Percentiles rank a stretch among this genome's conserved stretches.
phyloP scores from a whole-genome alignment of 352 stramenopile species.

The Detonula confervacea region DNA sequence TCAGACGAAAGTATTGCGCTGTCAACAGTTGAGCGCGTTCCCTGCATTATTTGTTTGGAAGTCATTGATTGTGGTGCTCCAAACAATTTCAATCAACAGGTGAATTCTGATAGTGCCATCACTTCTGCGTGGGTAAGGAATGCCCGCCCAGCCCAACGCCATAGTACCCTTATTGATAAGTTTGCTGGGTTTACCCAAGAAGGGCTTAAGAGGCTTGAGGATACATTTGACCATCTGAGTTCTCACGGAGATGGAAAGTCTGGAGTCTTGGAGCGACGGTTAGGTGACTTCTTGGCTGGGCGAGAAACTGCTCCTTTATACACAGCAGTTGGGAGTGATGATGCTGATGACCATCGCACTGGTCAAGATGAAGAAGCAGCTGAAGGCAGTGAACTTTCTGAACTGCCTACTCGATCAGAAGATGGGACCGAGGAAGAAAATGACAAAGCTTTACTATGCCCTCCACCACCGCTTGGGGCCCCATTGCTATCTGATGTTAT shows the following conservation, averaged over 20 bases:
- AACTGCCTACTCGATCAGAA: slow-evolving; percentile 1
- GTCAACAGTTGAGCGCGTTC: slow-evolving; percentile 81
- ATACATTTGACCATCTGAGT: slow-evolving; percentile 52
- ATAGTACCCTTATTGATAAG: slow-evolving; percentile 75
- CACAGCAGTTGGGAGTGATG: slow-evolving; percentile 17
- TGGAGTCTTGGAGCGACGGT: slow-evolving; percentile 28
- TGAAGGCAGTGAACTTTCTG: slow-evolving; percentile 4
- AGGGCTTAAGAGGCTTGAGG: slow-evolving; percentile 50
- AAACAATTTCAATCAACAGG: slow-evolving; percentile 6
- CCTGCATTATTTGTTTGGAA: slow-evolving; percentile 83
- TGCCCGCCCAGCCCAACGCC: slow-evolving; percentile 65
- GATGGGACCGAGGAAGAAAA: slow-evolving; percentile 12
- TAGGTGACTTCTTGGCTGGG: slow-evolving; percentile 42
- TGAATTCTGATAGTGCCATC: slow-evolving; percentile 40
- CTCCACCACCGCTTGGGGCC: slow-evolving; percentile 34
- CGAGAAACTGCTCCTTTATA: slow-evolving; percentile 19
- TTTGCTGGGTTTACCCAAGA: slow-evolving; percentile 65
- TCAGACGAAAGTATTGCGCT: slow-evolving; percentile 78
- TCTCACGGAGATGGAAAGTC: slow-evolving; percentile 46
- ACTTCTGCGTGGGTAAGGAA: slow-evolving; percentile 46
- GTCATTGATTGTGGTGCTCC: slow-evolving; percentile 69
- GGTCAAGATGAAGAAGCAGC: slow-evolving; percentile 35
- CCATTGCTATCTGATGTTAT: slow-evolving; percentile 18
- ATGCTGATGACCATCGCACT: slow-evolving; percentile 10
- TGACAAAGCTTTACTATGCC: slow-evolving; percentile 28